A percentile compares a stretch with the other conserved stretches of the same genome.
These are phyloP conservation scores for Calycina herbarum DNA, from an alignment of 2,329 filamentous ascomycete species.

Conservation along the genomic window DNA sequence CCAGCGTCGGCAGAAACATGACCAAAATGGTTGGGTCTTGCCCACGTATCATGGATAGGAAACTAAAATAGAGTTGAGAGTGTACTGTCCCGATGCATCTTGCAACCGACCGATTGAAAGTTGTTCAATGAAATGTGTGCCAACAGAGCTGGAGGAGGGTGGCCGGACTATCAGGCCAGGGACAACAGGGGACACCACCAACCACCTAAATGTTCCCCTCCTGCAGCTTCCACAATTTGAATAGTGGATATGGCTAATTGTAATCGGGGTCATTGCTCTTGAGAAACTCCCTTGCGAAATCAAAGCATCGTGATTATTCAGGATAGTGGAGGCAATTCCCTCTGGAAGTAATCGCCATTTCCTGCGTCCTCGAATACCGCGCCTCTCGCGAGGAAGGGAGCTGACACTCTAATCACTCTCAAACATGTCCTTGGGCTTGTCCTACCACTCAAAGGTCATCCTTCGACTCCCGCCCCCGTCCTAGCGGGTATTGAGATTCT, in stretches of 20 bases:
- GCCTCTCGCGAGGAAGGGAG: not conserved
- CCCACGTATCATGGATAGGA: not conserved
- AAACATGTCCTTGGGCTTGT: not conserved
- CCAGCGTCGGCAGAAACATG: not conserved
- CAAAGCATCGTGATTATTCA: not conserved
- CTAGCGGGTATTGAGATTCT: not conserved
- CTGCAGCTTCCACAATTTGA: not conserved
- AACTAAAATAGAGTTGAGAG: not conserved
- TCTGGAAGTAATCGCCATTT: not conserved
- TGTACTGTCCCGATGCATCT: not conserved
- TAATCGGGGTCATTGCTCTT: not conserved
- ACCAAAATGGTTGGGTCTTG: not conserved
- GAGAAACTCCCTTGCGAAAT: not conserved
- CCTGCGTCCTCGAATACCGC: not conserved
- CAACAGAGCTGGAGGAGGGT: not conserved
- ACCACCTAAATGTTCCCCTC: not conserved
- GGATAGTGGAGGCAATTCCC: not conserved
- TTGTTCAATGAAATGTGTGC: not conserved
- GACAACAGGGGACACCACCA: not conserved
- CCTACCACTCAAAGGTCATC: not conserved
- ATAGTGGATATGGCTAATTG: not conserved
- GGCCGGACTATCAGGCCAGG: not conserved
- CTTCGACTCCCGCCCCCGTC: not conserved
- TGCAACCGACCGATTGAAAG: not conserved
- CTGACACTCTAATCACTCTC: conserved; percentile 5